Conservation (phyloP, 2,329 filamentous ascomycete genomes). For the Colletotrichum sp. region DNA sequence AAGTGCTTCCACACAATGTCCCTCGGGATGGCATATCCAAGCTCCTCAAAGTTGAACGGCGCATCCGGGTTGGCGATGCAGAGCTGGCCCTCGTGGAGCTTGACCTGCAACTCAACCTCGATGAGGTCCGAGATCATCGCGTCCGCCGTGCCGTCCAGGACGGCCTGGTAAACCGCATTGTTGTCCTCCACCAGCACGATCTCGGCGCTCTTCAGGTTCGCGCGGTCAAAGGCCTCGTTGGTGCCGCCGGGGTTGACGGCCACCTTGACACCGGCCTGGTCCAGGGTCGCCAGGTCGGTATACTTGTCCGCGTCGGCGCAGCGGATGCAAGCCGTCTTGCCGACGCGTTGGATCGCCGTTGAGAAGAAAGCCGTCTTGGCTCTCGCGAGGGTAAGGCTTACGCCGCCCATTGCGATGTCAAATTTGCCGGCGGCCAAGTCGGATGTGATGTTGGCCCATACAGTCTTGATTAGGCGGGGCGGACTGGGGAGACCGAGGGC, state of each 20-base stretch:
- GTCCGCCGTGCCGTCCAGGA: constrained; percentile 6
- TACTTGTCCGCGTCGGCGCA: constrained; percentile 14
- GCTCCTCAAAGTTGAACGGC: constrained; percentile 20
- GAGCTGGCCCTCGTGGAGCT: constrained; percentile 2
- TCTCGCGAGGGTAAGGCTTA: constrained; percentile 13
- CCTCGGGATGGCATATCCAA: constrained; percentile 6
- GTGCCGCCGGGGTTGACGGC: constrained; percentile 17
- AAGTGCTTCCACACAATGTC: constrained; percentile 20
- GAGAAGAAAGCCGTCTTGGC: constrained; percentile 8
- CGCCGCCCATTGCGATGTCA: constrained; percentile 20
- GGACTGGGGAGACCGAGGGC: constrained; percentile 13
- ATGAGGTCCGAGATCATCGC: constrained; percentile 18
- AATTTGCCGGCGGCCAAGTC: constrained; percentile 8
- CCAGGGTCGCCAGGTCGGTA: constrained; percentile 11
- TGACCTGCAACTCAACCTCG: constrained; percentile 17
- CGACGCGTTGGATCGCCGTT: constrained; percentile 12
- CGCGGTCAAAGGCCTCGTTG: constrained; percentile 20
- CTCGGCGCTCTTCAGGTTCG: constrained; percentile 2
- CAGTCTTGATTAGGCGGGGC: constrained; percentile 1
- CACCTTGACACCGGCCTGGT: constrained; percentile 4
- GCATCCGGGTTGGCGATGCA: constrained; percentile 6
- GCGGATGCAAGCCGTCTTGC: constrained; percentile 17
- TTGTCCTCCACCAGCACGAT: constrained; percentile 17
- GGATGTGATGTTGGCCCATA: constrained; percentile 13
- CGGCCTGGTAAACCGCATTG: constrained; percentile 15